Evolutionary conservation across 768 basidiomycete species (phyloP).

Genomic region (Pleurotus platypus): DNA sequence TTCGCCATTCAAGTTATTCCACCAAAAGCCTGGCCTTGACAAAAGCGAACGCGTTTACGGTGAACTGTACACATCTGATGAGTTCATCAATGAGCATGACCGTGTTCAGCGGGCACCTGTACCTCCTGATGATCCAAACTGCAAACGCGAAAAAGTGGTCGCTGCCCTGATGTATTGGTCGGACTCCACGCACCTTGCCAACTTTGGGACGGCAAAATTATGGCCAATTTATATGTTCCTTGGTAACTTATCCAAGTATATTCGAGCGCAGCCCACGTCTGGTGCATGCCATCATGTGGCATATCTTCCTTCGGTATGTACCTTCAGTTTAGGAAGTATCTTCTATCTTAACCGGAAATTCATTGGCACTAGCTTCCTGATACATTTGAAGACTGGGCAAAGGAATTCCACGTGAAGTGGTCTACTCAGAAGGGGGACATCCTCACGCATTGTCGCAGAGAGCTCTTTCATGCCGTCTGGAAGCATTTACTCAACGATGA

Average conservation of each 20-base stretch:
- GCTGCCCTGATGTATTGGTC: constrained; percentile 26
- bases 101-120: constrained; percentile 8
- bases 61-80: constrained; percentile 16
- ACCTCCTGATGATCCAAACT: constrained; percentile 10
- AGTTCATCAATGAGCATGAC: constrained; percentile 16
- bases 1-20: constrained; percentile 20
- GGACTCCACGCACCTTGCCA: constrained; percentile 16
- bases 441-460: constrained; percentile 26
- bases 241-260: too few species aligned
- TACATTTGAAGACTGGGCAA: not conserved
- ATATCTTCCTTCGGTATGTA: too few species aligned
- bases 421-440: not conserved
- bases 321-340: not conserved
- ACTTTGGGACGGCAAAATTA: constrained; percentile 28
- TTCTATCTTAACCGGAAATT: not conserved
- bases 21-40: not conserved
- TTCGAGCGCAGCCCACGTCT: too few species aligned
- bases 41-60: constrained; percentile 2
- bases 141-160: constrained; percentile 20
- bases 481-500: constrained; percentile 18
- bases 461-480: constrained; percentile 31
- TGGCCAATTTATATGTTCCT: constrained; percentile 50
- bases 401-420: not conserved
- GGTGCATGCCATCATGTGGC: too few species aligned
- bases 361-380: not conserved